Evolutionary conservation across 192 early-diverging fungal species (phyloP).

Genomic region (Gamsiella multidivaricata): DNA sequence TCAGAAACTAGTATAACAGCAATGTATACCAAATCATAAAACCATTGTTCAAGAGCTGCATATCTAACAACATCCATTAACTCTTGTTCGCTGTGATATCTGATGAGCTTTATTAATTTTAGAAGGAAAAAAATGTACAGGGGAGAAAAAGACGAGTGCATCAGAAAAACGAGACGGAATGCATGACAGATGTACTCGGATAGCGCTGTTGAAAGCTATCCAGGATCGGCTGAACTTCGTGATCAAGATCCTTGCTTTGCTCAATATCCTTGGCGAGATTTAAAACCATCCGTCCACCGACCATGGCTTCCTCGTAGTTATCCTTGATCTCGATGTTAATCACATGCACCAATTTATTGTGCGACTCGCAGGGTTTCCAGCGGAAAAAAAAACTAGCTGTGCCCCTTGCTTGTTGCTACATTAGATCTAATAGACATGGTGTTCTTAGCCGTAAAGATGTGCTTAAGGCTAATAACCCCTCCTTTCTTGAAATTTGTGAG

Average conservation of each 20-base stretch:
- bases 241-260: constrained; percentile 77
- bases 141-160: neutral
- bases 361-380: constrained; percentile 53
- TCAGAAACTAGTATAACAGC: no score
- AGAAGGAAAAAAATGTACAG: neutral
- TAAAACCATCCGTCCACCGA: constrained; percentile 87
- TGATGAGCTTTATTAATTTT: no score
- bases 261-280: constrained; percentile 80
- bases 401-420: no score
- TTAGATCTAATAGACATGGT: no score
- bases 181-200: constrained; percentile 66
- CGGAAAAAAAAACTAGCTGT: neutral
- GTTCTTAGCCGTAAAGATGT: no score
- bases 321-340: constrained; percentile 98
- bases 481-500: no score
- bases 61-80: no score
- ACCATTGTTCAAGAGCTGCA: no score
- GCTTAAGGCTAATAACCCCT: no score
- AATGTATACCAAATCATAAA: no score
- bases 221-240: constrained; percentile 86
- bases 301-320: constrained; percentile 87
- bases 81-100: no score
- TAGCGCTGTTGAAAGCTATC: constrained; percentile 75
- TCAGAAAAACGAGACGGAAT: constrained; percentile 73
- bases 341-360: constrained; percentile 84